Base-by-base conservation (phyloP, 2,329 filamentous ascomycete genomes). In the Conoideocrella luteorostrata region DNA sequence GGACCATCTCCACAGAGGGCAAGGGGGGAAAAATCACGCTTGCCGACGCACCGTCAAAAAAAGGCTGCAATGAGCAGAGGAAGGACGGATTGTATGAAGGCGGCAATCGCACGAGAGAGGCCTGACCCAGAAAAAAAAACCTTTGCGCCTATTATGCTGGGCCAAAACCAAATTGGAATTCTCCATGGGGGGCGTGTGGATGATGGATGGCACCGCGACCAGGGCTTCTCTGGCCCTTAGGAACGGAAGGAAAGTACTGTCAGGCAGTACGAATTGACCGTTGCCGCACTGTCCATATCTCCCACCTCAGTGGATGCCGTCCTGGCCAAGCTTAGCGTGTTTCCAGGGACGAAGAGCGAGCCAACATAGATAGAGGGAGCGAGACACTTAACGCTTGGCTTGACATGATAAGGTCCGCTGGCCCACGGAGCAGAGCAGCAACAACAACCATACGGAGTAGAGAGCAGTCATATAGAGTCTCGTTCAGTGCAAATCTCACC, bases 231-330 rank as follows among this genome's bases (percentile, higher is more conserved):
- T 7, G 29, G 39, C 21, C 28, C 28, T 24, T 33, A 30, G 18
- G 39, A 23, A 34, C 28, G 17, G 6, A 20, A 41, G 20, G 12
- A 18, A 3, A 24, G 35, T 38, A 24, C 35, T 13, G 12, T 11
- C 15, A 9, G 23, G 15, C 40, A n/a, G 41, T 43, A 30, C 41
- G 22, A 44, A 38, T 44, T 33, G 29, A 39, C 4, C 21, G 32
- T 32, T 23, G 5, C 20, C 12, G 26, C 29, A 44, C 41, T 11
- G 41, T 44, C 18, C 34, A 24, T 17, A 30, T 36, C 23, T 41
- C 17, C 20, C 21, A n/a, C 9, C 23, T 15, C 17, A 22, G 39
- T 35, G 33, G 18, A 3, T 35, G 33, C 32, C n/a, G 29, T 23
- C 22, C 30, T n/a, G 24, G 40, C 21, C 20, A 34, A 41, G 39